Evolutionary conservation across 2,329 filamentous ascomycete species (phyloP), one percentile per base, ranked within the genome.

Genomic region (Xylariales sp.): DNA sequence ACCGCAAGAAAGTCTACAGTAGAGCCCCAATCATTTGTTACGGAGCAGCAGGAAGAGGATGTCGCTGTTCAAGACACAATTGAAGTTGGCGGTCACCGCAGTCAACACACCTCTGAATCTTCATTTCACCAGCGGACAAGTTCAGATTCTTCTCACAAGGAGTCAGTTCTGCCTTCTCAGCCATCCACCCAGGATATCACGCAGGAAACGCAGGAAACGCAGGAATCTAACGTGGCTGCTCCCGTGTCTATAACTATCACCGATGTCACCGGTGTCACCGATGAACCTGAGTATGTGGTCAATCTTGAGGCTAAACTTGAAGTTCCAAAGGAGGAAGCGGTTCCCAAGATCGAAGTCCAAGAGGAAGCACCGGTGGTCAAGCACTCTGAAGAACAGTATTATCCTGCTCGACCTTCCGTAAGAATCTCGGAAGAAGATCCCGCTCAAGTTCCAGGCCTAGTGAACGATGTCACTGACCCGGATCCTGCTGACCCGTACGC

Each of bases 1-100:
- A 48, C 50, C 24, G 33, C 37, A 12, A 46, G 51, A 24, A 60
- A 56, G 34, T 49, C 56, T n/a, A 56, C 52, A 25, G 45, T 54
- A 10, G 59, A 68, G 38, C 57, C 51, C 12, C 52, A 54, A 31
- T 7, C 50, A 4, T 49, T 47, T 38, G 45, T 51, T 4, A 43
- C 53, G 20, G 48, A 57, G 12, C 51, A 52, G 18, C 53, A 54
- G 31, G 53, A 46, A 20, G 66, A 71, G 38, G 66, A 72, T 44
- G 70, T 70, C 20, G 69, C 76, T 31, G 71, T 78, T 20, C 69
- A 75, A 53, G 75, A 79, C 52, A 78, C 74, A 11, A 79, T 79
- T 45, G 70, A 78, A 51, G 75, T 78, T 36, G 71, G 73, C 34
- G 69, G 71, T 29, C 61, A 62, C 22, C 61, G 61, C 15, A 61